Conservation (phyloP, 306 rosid genomes). For the Lathyrus sativus region DNA sequence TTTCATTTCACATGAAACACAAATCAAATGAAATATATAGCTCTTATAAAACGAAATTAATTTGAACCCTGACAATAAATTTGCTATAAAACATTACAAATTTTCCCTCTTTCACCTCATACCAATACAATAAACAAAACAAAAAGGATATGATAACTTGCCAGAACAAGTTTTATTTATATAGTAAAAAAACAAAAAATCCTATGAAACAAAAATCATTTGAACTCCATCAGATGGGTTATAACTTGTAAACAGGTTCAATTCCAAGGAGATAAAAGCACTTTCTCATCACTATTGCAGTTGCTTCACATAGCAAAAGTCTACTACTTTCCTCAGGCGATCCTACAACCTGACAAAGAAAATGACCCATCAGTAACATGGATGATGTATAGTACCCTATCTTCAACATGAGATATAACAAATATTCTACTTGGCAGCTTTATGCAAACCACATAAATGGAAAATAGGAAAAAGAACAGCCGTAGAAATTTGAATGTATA, state of each 20-base stretch:
- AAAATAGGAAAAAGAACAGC: constrained; percentile 17
- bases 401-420: constrained; percentile 5
- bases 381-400: background rate
- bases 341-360: constrained; percentile 70
- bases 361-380: background rate
- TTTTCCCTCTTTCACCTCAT: constrained; percentile 29
- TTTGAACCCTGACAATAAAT: constrained; percentile 16
- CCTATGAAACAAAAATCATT: constrained; percentile 11
- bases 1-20: background rate
- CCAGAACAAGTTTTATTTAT: background rate
- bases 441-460: constrained; percentile 12
- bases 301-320: constrained; percentile 94
- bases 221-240: constrained; percentile 32
- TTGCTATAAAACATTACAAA: constrained; percentile 26
- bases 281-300: constrained; percentile 84
- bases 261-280: constrained; percentile 90
- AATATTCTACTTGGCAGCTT: constrained; percentile 18
- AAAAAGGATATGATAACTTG: background rate
- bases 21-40: background rate
- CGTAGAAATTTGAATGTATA: background rate
- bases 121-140: constrained; percentile 20
- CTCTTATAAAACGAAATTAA: constrained; percentile 19
- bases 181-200: background rate
- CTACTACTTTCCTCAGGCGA: constrained; percentile 81
- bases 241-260: constrained; percentile 84